These are phyloP conservation scores for Papilionanthe hybrid DNA, from an alignment of 116 monocot genomes.

Conservation along the genomic window DNA sequence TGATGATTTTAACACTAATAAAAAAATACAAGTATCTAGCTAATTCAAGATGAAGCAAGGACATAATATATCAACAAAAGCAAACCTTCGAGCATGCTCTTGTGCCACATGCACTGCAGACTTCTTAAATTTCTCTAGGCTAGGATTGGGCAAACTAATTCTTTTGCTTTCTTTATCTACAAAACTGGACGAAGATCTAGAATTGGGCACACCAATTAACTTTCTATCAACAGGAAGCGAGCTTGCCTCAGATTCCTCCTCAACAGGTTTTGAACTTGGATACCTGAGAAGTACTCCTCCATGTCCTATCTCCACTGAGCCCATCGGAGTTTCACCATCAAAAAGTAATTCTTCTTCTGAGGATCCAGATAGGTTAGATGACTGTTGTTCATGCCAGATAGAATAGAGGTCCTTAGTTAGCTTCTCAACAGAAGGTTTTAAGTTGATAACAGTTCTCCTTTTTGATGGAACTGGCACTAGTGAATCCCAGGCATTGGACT, in stretches of 20 bases:
- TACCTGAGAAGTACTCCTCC: slow-evolving; percentile 48
- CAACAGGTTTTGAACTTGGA: slow-evolving; percentile 35
- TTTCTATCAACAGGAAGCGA: slow-evolving; percentile 41
- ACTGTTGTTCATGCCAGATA: slow-evolving; percentile 42
- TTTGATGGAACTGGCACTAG: slow-evolving; percentile 43
- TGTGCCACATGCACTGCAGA: slow-evolving; percentile 6
- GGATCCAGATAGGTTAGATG: slow-evolving; percentile 30
- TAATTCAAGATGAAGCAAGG: too few species aligned
- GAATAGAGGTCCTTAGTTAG: slow-evolving; percentile 50
- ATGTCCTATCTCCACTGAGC: slow-evolving; percentile 49
- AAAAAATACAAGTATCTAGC: too few species aligned
- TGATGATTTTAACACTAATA: too few species aligned
- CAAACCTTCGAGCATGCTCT: slow-evolving; percentile 23
- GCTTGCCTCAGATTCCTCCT: slow-evolving; percentile 77
- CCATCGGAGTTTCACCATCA: slow-evolving; percentile 31
- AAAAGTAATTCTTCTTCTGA: slow-evolving; percentile 46
- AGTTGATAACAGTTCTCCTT: slow-evolving; percentile 29
- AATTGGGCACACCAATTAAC: slow-evolving; percentile 26
- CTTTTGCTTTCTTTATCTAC: slow-evolving; percentile 38
- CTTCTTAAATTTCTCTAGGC: slow-evolving; percentile 25
- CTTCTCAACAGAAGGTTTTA: slow-evolving; percentile 47
- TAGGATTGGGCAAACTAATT: slow-evolving; percentile 14
- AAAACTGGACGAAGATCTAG: slow-evolving; percentile 33
- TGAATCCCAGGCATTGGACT: slow-evolving; percentile 46
- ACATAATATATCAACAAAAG: neutral